Base-by-base conservation (phyloP, 2,329 filamentous ascomycete genomes). In the Grosmannia penicillata region DNA sequence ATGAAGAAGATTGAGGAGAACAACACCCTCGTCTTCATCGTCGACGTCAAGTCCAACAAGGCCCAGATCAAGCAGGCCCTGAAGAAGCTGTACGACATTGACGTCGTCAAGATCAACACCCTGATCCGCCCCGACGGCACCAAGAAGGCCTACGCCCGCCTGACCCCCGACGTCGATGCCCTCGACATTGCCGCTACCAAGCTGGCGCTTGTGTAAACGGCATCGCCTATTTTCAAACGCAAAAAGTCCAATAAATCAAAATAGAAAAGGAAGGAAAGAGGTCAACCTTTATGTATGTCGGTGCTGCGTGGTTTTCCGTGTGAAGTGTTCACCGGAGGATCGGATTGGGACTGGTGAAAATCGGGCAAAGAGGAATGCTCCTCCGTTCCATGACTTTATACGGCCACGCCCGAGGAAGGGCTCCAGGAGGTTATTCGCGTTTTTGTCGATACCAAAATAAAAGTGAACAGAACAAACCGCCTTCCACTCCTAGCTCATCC, bases 1-100 rank as follows among this genome's bases (percentile, higher is more conserved):
- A 96, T 98, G 89, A 98, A 98, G 85, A 59, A 95, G 82, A 95
- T 98, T 56, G 91, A 98, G 76, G 91, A 98, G 82, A 87, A 98
- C 79, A 98, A 98, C 78, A 98, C 91, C 53, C 78, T 98, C 38
- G 85, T 93, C 61, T 95, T 95, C 76, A 93, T 94, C 55, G 85
- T 93, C 59, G 82, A 95, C 54, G 70, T 89, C 65, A 93, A 93
- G 81, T 79, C 89, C 65, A 98, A 98, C 80, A 98, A 98, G 84
- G 79, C 86, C 62, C 91, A 98, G 74, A 98, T 98, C 72, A 95
- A 95, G 78, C 73, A 78, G 57, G 83, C 89, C 48, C 72, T 98
- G 53, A 98, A 96, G 86, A 94, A 91, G 80, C 81, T 96, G 53
- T 98, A 98, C 67, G 91, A 96, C 65, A 91, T 98, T 52, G 89